These are phyloP conservation scores for Botrytis galanthina DNA, from an alignment of 2,329 filamentous ascomycete genomes.

Conservation along the genomic window DNA sequence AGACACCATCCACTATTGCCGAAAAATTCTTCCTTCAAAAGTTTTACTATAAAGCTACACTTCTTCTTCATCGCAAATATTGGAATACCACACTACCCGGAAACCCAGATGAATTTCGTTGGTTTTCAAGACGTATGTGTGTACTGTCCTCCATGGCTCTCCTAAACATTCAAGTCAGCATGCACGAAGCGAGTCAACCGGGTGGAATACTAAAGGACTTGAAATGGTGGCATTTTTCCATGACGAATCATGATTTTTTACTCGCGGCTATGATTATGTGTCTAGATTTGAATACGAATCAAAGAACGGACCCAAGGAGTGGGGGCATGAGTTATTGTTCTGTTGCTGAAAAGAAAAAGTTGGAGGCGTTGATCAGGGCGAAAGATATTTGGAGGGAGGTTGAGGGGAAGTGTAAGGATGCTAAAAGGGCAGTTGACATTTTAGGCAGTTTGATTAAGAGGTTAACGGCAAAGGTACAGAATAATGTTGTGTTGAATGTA, in stretches of 20 bases:
- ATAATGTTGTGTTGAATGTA: neutral
- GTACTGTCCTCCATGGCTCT: constrained; percentile 49
- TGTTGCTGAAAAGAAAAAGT: constrained; percentile 27
- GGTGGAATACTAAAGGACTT: constrained; percentile 52
- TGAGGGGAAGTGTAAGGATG: constrained; percentile 30
- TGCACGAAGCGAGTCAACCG: constrained; percentile 50
- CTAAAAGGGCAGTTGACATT: constrained; percentile 27
- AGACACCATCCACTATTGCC: constrained; percentile 47
- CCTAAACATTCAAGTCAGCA: constrained; percentile 48
- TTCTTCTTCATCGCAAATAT: constrained; percentile 56
- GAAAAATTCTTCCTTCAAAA: constrained; percentile 53
- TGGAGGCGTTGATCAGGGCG: constrained; percentile 27
- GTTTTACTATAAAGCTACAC: constrained; percentile 54
- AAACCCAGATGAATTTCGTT: constrained; percentile 42
- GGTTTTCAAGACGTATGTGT: constrained; percentile 52
- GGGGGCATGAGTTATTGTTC: constrained; percentile 21
- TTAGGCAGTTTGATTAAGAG: constrained; percentile 27
- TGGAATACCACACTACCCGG: constrained; percentile 44
- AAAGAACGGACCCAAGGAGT: neutral
- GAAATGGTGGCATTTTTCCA: constrained; percentile 56
- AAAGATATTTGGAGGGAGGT: constrained; percentile 31
- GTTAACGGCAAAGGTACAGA: constrained; percentile 19
- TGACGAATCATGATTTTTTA: constrained; percentile 60
- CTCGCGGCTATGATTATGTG: constrained; percentile 61
- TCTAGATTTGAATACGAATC: constrained; percentile 40